Evolutionary conservation across 805 yeast genomes (phyloP).

Genomic region (Kockiozyma suomiensis): DNA sequence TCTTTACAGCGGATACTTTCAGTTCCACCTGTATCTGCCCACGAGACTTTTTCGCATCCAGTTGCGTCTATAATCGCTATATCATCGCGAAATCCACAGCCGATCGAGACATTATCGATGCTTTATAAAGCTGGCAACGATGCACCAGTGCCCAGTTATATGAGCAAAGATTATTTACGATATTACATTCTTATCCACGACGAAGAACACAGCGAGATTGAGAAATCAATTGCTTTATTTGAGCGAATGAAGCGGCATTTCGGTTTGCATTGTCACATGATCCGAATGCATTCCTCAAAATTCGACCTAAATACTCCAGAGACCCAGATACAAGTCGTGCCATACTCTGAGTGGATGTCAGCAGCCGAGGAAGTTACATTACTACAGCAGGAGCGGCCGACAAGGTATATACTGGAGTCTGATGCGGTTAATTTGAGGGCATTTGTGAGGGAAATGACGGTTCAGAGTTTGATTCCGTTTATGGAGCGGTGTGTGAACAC

Average conservation of each 20-base stretch:
- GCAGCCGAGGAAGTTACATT: constrained; percentile 53
- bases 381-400: constrained; percentile 26
- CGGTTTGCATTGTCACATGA: constrained; percentile 42
- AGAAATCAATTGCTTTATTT: constrained; percentile 45
- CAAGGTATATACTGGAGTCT: constrained; percentile 25
- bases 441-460: constrained; percentile 53
- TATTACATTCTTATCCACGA: constrained; percentile 56
- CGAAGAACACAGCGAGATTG: constrained; percentile 50
- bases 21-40: constrained; percentile 64
- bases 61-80: constrained; percentile 71
- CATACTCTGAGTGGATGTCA: constrained; percentile 44
- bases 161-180: constrained; percentile 65
- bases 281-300: constrained; percentile 28
- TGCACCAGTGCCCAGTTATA: constrained; percentile 57
- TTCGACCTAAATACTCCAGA: constrained; percentile 17
- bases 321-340: constrained; percentile 27
- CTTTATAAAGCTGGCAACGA: constrained; percentile 51
- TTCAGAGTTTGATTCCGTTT: constrained; percentile 66
- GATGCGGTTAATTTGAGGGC: constrained; percentile 48
- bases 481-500: constrained; percentile 78
- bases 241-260: constrained; percentile 48
- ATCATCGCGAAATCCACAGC: constrained; percentile 58
- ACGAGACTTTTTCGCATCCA: constrained; percentile 88
- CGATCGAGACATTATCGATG: constrained; percentile 58
- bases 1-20: constrained; percentile 62